phyloP scores from a whole-genome alignment of 139 green algal species.

The Diplosphaera chodatii region DNA sequence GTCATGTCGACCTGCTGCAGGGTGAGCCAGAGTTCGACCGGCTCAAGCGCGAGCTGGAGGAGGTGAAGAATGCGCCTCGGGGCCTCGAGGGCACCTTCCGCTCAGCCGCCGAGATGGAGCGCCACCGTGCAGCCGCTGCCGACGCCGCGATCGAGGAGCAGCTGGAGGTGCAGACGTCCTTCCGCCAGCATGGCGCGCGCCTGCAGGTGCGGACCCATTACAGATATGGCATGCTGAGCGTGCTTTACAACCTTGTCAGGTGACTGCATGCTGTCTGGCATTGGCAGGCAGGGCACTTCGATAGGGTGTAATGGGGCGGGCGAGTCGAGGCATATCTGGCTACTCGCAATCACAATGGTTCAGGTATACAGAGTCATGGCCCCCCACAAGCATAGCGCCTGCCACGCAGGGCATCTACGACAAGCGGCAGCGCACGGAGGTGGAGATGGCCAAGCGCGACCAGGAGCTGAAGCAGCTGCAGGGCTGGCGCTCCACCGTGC shows the following conservation, averaged over 20 bases:
- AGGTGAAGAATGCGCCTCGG: conserved; percentile 63
- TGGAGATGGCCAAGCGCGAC: conserved; percentile 59
- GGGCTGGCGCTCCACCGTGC: conserved; percentile 26
- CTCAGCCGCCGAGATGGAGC: conserved; percentile 71
- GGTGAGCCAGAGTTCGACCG: conserved; percentile 81
- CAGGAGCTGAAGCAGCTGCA: conserved; percentile 80
- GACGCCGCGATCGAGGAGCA: conserved; percentile 74
- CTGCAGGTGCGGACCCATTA: conserved; percentile 61
- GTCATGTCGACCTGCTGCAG: conserved; percentile 15
- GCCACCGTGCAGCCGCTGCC: conserved; percentile 58
- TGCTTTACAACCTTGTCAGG: no score
- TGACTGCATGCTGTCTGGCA: no score
- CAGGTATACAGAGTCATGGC: no score
- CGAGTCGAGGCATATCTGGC: no score
- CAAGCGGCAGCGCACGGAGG: conserved; percentile 61
- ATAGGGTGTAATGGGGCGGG: no score
- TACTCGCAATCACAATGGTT: no score
- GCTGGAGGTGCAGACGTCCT: conserved; percentile 81
- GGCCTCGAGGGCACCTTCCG: conserved; percentile 66
- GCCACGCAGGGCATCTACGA: conserved; percentile 49
- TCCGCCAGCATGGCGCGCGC: conserved; percentile 65
- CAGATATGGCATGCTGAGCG: no score
- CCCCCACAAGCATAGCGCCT: no score
- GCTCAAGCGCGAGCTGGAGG: conserved; percentile 73
- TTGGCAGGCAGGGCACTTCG: no score